These are phyloP conservation scores for Pseudogymnoascus sp. DNA, from an alignment of 2,329 filamentous ascomycete genomes.

Conservation along the genomic window DNA sequence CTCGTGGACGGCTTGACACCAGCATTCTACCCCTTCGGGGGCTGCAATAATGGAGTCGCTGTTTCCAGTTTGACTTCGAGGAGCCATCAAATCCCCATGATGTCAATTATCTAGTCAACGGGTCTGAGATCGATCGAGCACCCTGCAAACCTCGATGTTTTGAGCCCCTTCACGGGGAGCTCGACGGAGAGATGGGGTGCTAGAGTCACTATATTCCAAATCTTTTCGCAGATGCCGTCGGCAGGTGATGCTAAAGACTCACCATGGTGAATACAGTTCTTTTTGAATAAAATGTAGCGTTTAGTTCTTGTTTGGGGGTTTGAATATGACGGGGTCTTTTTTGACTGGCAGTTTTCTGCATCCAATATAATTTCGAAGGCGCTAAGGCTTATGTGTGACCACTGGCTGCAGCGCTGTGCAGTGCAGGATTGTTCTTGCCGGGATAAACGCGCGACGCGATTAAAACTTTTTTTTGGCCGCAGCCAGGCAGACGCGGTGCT, in stretches of 20 bases:
- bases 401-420: not conserved
- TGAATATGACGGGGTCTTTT: not conserved
- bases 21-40: not conserved
- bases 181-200: conserved; percentile 5
- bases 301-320: not conserved
- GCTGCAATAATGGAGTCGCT: not conserved
- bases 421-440: not conserved
- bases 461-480: not conserved
- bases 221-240: conserved; percentile 8
- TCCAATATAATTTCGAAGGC: not conserved
- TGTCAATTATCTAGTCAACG: conserved; percentile 9
- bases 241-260: conserved; percentile 5
- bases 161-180: not conserved
- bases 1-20: conserved; percentile 4
- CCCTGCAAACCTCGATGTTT: conserved; percentile 5
- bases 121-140: conserved; percentile 6
- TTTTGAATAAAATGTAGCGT: conserved; percentile 2
- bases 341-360: not conserved
- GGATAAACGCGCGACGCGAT: conserved; percentile 6
- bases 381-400: not conserved
- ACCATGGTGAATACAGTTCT: conserved; percentile 7
- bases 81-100: conserved; percentile 9
- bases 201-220: conserved; percentile 8
- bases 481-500: not conserved
- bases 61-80: conserved; percentile 7